Base-by-base conservation (phyloP, 2,329 filamentous ascomycete genomes). In the Fusarium tupiense region DNA sequence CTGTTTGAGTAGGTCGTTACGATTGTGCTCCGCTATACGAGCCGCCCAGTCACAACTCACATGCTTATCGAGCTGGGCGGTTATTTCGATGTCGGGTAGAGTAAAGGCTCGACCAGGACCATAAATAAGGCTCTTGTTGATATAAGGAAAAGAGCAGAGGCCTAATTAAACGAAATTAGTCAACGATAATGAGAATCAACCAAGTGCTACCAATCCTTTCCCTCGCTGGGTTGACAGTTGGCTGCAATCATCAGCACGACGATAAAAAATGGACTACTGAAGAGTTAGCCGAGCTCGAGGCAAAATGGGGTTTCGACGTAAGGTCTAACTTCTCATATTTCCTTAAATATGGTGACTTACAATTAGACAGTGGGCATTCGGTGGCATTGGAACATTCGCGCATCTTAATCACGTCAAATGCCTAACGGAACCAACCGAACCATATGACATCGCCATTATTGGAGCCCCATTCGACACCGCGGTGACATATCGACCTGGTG, bases 381-480 rank as follows among this genome's bases (percentile, higher is more conserved):
- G 88, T 26, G 94, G 94, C 66, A 93, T 96, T 71, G 91, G 91
- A 54, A 91, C 91, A 33, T 95, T 94, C 81, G 93, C 92, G 38
- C 93, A 94, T 77, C 86, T 94, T n/a, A 86, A 89, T 75, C 86
- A 94, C 71, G 86, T 89, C 71, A 93, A 91, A 79, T 94, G 92
- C 76, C 85, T 94, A 26, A 89, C 90, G 14, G 88, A 88, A 47
- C 91, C 91, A 2, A 84, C 87, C 31, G 88, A 90, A 77, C 83
- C 83, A 12, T 94, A 90, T 76, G 92, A 94, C 79, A 93, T 94
- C 75, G 92, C 88, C 61, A 89, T 94, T 61, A 86, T 94, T 64
- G 92, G 92, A 7, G 91, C 89, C 1, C 92, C 92, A 0, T 94
- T 94, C 77, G 92, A 94, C 79, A 94, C 92, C 2, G 91, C 92